Percentiles rank a stretch among this genome's conserved stretches.
Evolutionary conservation across 1,284 basidiomycete species (phyloP).

Genomic region (Rhodotorula sp.): DNA sequence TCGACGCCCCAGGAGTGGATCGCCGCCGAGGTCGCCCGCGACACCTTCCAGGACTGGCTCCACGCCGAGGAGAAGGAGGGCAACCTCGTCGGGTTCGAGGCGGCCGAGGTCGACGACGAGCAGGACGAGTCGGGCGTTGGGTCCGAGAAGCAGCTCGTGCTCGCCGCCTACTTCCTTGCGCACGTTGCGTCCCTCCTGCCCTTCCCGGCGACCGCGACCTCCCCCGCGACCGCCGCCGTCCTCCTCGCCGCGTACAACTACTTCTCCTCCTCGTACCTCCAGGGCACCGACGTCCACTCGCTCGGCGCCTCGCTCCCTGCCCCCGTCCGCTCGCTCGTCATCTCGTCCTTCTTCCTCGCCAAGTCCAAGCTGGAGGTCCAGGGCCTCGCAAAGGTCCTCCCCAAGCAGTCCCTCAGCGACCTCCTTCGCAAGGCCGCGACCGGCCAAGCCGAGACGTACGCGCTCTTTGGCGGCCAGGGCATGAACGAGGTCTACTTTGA

Average conservation of each 20-base stretch:
- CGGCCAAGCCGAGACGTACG: constrained; percentile 79
- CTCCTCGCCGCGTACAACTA: constrained; percentile 53
- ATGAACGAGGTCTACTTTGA: constrained; percentile 98
- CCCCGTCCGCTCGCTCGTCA: constrained; percentile 59
- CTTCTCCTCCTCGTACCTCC: constrained; percentile 59
- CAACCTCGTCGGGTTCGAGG: constrained; percentile 43
- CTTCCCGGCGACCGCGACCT: constrained; percentile 41
- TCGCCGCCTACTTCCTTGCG: constrained; percentile 49
- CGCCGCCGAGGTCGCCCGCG: constrained; percentile 42
- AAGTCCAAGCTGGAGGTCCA: constrained; percentile 69
- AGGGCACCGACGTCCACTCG: constrained; percentile 69
- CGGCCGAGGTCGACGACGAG: constrained; percentile 45
- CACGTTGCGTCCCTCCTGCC: constrained; percentile 47
- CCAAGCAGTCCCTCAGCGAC: constrained; percentile 67
- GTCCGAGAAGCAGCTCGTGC: constrained; percentile 44
- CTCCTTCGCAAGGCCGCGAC: constrained; percentile 70
- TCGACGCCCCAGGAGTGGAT: constrained; percentile 39
- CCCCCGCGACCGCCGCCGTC: constrained; percentile 42
- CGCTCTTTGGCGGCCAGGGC: constrained; percentile 97
- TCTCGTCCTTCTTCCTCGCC: constrained; percentile 78
- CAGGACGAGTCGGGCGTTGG: constrained; percentile 33
- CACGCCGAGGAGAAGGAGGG: constrained; percentile 34
- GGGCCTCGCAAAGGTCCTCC: constrained; percentile 60
- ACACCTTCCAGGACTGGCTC: constrained; percentile 45
- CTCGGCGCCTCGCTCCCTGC: constrained; percentile 73